A percentile compares a stretch with the other conserved stretches of the same genome.
These are phyloP conservation scores for Penicillium mononematosum DNA, from an alignment of 495 filamentous ascomycete species.

Conservation along the genomic window DNA sequence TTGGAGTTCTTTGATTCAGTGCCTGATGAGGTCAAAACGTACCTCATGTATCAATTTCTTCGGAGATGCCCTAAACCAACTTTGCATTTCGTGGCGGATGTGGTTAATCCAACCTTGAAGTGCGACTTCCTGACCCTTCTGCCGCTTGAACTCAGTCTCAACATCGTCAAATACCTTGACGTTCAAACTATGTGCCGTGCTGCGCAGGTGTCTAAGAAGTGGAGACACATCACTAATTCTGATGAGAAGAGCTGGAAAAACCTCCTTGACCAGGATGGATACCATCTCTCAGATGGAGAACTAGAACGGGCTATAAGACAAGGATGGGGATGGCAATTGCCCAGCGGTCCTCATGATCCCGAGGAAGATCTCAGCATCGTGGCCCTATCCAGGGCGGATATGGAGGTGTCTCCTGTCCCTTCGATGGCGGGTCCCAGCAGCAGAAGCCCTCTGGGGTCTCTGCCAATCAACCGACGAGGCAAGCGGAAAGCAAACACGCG, in stretches of 20 bases:
- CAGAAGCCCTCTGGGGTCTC: conserved; percentile 21
- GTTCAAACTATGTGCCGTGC: conserved; percentile 84
- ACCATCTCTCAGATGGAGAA: conserved; percentile 74
- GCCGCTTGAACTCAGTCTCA: conserved; percentile 81
- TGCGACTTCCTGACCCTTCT: conserved; percentile 86
- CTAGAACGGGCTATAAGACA: conserved; percentile 81
- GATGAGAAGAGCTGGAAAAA: conserved; percentile 97
- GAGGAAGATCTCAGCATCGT: conserved; percentile 74
- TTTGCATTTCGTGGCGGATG: conserved; percentile 84
- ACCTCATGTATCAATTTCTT: conserved; percentile 94
- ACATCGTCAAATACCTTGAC: conserved; percentile 85
- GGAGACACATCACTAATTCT: conserved; percentile 83
- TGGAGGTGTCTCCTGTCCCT: conserved; percentile 38
- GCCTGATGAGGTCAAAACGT: conserved; percentile 82
- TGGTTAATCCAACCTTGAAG: conserved; percentile 95
- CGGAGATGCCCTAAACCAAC: conserved; percentile 86
- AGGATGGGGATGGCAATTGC: conserved; percentile 99
- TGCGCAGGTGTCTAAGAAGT: conserved; percentile 90
- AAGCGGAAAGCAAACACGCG: conserved; percentile 56
- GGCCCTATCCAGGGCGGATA: conserved; percentile 45
- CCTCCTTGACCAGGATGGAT: conserved; percentile 81
- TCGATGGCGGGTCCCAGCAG: conserved; percentile 32
- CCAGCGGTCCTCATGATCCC: conserved; percentile 67
- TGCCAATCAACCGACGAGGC: conserved; percentile 37
- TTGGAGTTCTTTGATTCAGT: conserved; percentile 88